Conservation (phyloP, 345 rosid species). For the Gossypium herbaceum region DNA sequence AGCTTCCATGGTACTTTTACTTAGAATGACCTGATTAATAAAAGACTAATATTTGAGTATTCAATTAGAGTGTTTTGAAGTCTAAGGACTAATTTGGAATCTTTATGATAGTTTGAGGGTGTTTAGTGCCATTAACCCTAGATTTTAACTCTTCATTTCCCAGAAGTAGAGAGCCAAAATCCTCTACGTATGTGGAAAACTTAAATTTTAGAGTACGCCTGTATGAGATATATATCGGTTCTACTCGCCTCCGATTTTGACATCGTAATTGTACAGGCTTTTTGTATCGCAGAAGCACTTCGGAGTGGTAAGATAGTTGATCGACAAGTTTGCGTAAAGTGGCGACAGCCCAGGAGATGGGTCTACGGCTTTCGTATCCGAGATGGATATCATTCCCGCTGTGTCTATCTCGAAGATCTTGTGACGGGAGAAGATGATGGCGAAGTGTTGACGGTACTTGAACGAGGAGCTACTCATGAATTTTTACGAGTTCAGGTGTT, state of each 20-base stretch:
- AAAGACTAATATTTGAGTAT: too few relatives aligned
- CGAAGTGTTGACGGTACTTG: conserved; percentile 48
- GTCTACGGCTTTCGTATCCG: conserved; percentile 58
- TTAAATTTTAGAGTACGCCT: not conserved
- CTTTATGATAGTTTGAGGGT: too few relatives aligned
- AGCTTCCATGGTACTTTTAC: too few relatives aligned
- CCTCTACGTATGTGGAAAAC: too few relatives aligned
- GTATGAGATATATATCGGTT: not conserved
- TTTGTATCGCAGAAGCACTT: conserved; percentile 36
- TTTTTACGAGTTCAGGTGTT: conserved; percentile 54
- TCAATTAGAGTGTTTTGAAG: too few relatives aligned
- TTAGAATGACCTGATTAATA: too few relatives aligned
- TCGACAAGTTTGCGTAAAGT: conserved; percentile 47
- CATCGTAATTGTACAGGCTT: conserved; percentile 28
- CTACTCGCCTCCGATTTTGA: not conserved
- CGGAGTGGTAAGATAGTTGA: conserved; percentile 42
- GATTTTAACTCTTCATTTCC: not conserved
- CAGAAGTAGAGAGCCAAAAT: not conserved
- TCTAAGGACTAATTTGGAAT: too few relatives aligned
- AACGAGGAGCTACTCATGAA: conserved; percentile 63
- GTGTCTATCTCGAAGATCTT: conserved; percentile 46
- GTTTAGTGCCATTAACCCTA: not conserved
- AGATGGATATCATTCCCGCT: conserved; percentile 52
- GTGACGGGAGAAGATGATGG: conserved; percentile 36
- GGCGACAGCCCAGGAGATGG: conserved; percentile 77